Base-by-base conservation (phyloP, 257 asterid species). In the Nyctanthes arbortristis region DNA sequence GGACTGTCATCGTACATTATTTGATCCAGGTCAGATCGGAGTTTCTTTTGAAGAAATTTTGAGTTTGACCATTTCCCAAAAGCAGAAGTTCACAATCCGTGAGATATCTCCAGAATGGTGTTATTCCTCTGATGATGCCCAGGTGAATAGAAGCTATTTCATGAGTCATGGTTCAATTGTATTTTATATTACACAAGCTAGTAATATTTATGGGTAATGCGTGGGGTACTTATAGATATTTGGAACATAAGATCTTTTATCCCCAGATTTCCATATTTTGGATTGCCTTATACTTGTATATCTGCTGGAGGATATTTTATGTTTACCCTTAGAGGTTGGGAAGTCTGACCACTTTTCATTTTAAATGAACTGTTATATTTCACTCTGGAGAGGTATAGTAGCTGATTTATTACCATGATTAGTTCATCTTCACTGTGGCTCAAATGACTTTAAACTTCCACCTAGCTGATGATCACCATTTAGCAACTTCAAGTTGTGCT, bases 21-120 rank as follows among this genome's bases (percentile, higher is more conserved):
- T 84, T 80, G 85, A 80, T 74, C 88, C 79, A 78, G 86, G 70
- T 68, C 89, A 63, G 57, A 68, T 73, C 74, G 89, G 73, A 72
- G 43, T 68, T 52, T 61, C 89, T 77, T 84, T 73, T 69, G 93
- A 83, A 67, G 83, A 81, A 69, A 76, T 72, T 73, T 66, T 79
- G 65, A 74, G 83, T 71, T 76, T 87, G 74, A 52, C 59, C 13
- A 52, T 52, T 20, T 52, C 59, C 59, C 59, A 22, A 52, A 85
- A 80, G 83, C 97, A 90, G 84, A 94, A 86, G 79, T 94, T 89
- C 73, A 87, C 85, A 29, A 88, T 94, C 79, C 81, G 76, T 58
- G 96, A 85, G 77, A 81, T 94, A 78, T 89, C 87, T 60, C 99
- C 99, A 31, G 95, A 91, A 63, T 94, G 99, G 97, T 93, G 93